Conservation (phyloP, 352 stramenopile genomes). For the Phytophthora pseudosyringae region DNA sequence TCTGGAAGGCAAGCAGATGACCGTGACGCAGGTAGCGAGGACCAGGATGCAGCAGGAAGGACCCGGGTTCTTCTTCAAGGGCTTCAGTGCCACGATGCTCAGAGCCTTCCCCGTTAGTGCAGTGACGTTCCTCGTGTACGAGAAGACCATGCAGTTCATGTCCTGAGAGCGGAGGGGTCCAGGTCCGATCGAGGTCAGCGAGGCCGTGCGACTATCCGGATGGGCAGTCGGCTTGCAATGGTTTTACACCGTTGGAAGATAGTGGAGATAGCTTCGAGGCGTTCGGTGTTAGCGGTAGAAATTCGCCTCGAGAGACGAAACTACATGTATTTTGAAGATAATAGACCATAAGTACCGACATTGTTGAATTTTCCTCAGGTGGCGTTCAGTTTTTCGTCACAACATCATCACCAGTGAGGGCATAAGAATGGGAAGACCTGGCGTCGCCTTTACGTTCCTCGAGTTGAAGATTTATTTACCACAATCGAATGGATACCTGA, state of each 20-base stretch:
- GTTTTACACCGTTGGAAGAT: not conserved
- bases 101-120: slow-evolving; percentile 85
- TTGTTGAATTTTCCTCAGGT: not conserved
- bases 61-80: slow-evolving; percentile 80
- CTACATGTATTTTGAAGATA: slow-evolving; percentile 21
- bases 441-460: no score
- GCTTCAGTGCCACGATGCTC: slow-evolving; percentile 80
- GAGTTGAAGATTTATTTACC: no score
- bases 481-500: no score
- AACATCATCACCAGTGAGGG: no score
- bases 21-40: slow-evolving; percentile 51
- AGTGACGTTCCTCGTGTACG: slow-evolving; percentile 88
- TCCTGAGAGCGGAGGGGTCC: slow-evolving; percentile 34
- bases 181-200: not conserved
- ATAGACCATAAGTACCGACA: slow-evolving; percentile 8
- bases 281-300: not conserved
- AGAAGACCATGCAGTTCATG: slow-evolving; percentile 85
- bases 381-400: no score
- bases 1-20: slow-evolving; percentile 47
- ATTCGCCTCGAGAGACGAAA: slow-evolving; percentile 2
- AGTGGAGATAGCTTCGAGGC: not conserved
- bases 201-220: slow-evolving; percentile 7
- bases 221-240: not conserved
- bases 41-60: slow-evolving; percentile 59
- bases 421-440: no score